Base-by-base conservation (phyloP, 192 early-diverging fungal species). In the Neocallimastix lanati region DNA sequence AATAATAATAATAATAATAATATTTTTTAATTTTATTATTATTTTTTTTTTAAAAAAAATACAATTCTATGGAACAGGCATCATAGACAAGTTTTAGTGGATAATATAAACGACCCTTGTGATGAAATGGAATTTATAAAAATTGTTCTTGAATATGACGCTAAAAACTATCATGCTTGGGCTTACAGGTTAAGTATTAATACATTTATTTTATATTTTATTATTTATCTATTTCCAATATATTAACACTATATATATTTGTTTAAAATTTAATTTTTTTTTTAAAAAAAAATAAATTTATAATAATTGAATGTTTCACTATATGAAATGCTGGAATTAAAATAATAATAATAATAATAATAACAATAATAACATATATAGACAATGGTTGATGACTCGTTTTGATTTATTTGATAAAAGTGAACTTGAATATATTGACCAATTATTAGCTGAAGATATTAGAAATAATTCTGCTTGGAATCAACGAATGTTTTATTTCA, bases 141-240 rank as follows among this genome's bases (percentile, higher is more conserved):
- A 36, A 35, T 78, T 2, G 84, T 93, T 27, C 83, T 99, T 29
- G 89, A 86, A 29, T 84, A 87, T 13, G 98, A 99, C 77, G 88
- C 94, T 28, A 99, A 99, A 84, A 99, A 99, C 84, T 99, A 99
- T 83, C 98, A 99, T 85, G 94, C 94, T 0, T 99, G 98, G 98
- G 90, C 92, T 2, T 98, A 99, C 83, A 90, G 92, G 88, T 90
- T 80, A 12, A n/a, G n/a, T n/a, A n/a, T n/a, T n/a, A n/a, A n/a
- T n/a, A n/a, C n/a, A n/a, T n/a, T n/a, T n/a, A n/a, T n/a, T n/a
- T n/a, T n/a, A n/a, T n/a, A n/a, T n/a, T n/a, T n/a, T n/a, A n/a
- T n/a, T n/a, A n/a, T n/a, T n/a, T n/a, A n/a, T n/a, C n/a, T n/a
- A n/a, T n/a, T n/a, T n/a, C n/a, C n/a, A n/a, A n/a, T n/a, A n/a